Conservation (phyloP, 768 basidiomycete species). For the Leccinum ochraceum region DNA sequence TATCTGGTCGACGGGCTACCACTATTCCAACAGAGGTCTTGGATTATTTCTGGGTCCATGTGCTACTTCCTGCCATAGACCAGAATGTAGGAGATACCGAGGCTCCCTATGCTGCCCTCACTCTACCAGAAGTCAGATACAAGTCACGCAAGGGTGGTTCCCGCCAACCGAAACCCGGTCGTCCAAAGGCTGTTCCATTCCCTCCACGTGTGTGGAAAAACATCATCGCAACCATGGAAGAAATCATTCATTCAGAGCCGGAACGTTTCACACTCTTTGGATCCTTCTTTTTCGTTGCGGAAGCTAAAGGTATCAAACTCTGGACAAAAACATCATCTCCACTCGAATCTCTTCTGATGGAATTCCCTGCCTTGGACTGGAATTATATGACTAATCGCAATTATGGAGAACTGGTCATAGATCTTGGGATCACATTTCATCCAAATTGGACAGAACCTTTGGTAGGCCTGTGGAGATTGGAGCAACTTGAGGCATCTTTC, state of each 20-base stretch:
- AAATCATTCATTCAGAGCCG: background rate
- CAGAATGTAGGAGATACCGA: background rate
- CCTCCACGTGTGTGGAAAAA: background rate
- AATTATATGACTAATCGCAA: background rate
- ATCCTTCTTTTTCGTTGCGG: background rate
- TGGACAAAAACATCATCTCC: background rate
- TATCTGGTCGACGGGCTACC: background rate
- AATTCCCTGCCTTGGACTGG: background rate
- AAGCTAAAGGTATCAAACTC: conserved; percentile 1
- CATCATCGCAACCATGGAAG: conserved; percentile 8
- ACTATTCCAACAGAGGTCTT: conserved; percentile 11
- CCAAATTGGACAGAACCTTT: background rate
- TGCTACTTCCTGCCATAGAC: conserved; percentile 11
- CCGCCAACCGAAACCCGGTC: background rate
- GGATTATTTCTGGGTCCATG: conserved; percentile 10
- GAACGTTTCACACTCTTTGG: conserved; percentile 5
- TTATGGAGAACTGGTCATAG: background rate
- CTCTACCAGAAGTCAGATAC: conserved; percentile 3
- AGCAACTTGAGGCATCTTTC: background rate
- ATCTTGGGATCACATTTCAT: conserved; percentile 1
- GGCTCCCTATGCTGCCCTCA: conserved; percentile 11
- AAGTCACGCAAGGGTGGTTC: conserved; percentile 4
- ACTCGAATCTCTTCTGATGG: background rate
- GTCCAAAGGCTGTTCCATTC: conserved; percentile 13
- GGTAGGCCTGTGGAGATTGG: conserved; percentile 2